Conservation (phyloP, 129 eudicot species). For the Escallonia rubra region DNA sequence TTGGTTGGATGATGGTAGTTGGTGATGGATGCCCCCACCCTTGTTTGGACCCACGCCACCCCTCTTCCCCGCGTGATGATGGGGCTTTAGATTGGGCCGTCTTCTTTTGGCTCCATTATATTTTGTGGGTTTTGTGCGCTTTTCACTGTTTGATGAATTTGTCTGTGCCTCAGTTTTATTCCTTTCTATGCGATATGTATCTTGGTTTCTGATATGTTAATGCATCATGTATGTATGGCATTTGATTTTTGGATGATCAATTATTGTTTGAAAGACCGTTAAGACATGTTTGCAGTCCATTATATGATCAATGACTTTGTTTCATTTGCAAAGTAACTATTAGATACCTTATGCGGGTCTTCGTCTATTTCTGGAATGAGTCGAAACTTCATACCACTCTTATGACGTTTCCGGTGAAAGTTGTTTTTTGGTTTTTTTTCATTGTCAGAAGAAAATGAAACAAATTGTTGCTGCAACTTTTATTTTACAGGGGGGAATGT, state of each 20-base stretch:
- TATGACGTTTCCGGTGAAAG: background rate
- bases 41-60: slow-evolving; percentile 26
- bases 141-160: slow-evolving; percentile 31
- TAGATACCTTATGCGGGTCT: slow-evolving; percentile 4
- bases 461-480: no score
- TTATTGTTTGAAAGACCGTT: slow-evolving; percentile 47
- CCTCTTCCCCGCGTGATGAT: slow-evolving; percentile 21
- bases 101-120: slow-evolving; percentile 28
- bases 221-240: slow-evolving; percentile 35
- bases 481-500: background rate
- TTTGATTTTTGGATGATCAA: slow-evolving; percentile 27
- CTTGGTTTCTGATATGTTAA: slow-evolving; percentile 12
- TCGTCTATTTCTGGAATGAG: background rate
- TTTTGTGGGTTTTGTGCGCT: slow-evolving; percentile 20
- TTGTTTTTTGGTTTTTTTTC: background rate
- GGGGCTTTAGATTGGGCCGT: slow-evolving; percentile 29
- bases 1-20: slow-evolving; percentile 66
- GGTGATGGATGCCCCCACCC: slow-evolving; percentile 36
- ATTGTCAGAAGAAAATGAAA: background rate
- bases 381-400: slow-evolving; percentile 14
- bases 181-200: slow-evolving; percentile 21
- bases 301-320: slow-evolving; percentile 32
- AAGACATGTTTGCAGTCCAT: slow-evolving; percentile 31
- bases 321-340: slow-evolving; percentile 22
- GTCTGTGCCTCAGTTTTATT: slow-evolving; percentile 27